phyloP scores from a whole-genome alignment of 2,329 filamentous ascomycete genomes.

The Chaetomium sp. region DNA sequence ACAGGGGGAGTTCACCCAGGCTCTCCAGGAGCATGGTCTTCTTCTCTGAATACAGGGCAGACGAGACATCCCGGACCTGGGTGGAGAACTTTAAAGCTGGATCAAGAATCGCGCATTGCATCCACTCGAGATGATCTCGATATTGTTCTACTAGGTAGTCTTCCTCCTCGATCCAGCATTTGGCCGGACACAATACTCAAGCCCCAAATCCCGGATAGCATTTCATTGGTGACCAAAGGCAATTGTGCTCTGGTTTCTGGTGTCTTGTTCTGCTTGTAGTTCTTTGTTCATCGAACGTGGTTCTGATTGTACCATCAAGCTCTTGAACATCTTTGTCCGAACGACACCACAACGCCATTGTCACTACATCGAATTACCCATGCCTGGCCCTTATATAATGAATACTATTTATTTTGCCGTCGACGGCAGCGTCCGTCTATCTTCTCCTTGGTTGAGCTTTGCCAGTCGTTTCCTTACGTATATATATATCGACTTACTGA shows the following conservation, averaged over 20 bases:
- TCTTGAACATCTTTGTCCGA: not conserved
- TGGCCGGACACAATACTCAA: not conserved
- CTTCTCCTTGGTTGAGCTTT: not conserved
- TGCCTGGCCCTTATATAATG: not conserved
- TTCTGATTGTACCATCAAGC: not conserved
- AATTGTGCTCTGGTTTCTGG: not conserved
- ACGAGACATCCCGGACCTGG: too few relatives aligned
- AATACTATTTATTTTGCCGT: not conserved
- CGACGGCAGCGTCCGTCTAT: too few relatives aligned
- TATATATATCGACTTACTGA: not conserved
- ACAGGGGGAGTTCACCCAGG: too few relatives aligned
- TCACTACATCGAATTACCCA: not conserved
- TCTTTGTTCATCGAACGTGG: not conserved
- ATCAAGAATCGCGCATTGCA: too few relatives aligned
- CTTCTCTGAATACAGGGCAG: too few relatives aligned
- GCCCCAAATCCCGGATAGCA: too few relatives aligned
- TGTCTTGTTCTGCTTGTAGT: not conserved
- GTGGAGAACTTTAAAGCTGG: too few relatives aligned
- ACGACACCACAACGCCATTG: constrained; percentile 5
- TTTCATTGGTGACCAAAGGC: not conserved
- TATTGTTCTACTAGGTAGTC: too few relatives aligned
- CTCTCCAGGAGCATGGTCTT: too few relatives aligned
- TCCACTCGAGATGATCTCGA: too few relatives aligned
- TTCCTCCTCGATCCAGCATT: not conserved
- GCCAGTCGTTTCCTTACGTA: not conserved